Evolutionary conservation across 352 stramenopile species (phyloP).

Genomic region (Globisporangium iwayamae): DNA sequence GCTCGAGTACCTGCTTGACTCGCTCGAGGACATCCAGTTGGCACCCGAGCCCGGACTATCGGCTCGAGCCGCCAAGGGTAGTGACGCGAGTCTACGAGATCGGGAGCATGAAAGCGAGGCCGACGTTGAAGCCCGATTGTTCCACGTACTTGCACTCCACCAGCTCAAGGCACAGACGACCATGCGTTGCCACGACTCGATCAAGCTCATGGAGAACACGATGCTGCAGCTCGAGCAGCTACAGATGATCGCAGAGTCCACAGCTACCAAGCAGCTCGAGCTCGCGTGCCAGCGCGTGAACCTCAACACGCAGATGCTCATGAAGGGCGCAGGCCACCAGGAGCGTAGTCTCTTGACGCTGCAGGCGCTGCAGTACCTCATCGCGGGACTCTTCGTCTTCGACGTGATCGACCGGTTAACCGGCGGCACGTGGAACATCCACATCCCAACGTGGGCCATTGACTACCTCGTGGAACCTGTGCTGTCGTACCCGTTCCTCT

Average conservation of each 20-base stretch:
- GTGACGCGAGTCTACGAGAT: background rate
- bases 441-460: conserved; percentile 73
- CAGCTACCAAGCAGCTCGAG: conserved; percentile 89
- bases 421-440: conserved; percentile 89
- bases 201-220: conserved; percentile 93
- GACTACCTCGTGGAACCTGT: conserved; percentile 38
- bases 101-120: conserved; percentile 32
- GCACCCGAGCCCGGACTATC: conserved; percentile 16
- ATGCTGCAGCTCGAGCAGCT: conserved; percentile 93
- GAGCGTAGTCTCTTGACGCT: conserved; percentile 67
- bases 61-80: background rate
- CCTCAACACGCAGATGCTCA: conserved; percentile 86
- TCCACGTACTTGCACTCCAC: conserved; percentile 91
- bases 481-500: conserved; percentile 53
- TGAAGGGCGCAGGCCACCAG: conserved; percentile 72
- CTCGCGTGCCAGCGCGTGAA: conserved; percentile 85
- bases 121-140: conserved; percentile 65
- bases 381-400: conserved; percentile 92
- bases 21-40: conserved; percentile 85
- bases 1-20: conserved; percentile 94
- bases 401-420: conserved; percentile 94
- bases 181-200: conserved; percentile 92
- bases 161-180: conserved; percentile 88
- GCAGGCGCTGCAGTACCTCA: conserved; percentile 90
- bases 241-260: conserved; percentile 90